Percentiles rank a stretch among this genome's conserved stretches.
phyloP scores from a whole-genome alignment of 2,329 filamentous ascomycete species.

The Tolypocladium guangdongense region DNA sequence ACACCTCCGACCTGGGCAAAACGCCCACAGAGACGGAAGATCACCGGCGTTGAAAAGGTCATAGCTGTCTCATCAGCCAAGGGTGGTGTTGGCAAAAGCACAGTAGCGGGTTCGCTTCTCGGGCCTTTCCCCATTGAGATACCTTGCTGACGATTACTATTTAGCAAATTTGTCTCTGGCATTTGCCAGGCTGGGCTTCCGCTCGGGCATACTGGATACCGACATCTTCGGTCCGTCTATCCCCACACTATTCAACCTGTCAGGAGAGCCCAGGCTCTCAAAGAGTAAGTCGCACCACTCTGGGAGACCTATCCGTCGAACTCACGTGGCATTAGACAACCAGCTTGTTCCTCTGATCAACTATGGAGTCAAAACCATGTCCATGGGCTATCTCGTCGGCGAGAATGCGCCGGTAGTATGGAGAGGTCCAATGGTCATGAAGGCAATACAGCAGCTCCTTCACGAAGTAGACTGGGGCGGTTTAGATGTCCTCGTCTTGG shows the following conservation, averaged over 20 bases:
- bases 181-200: conserved; percentile 70
- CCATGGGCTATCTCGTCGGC: conserved; percentile 86
- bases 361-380: conserved; percentile 97
- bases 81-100: conserved; percentile 96
- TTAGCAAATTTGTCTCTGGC: conserved; percentile 73
- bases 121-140: background rate
- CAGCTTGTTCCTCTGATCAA: conserved; percentile 80
- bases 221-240: conserved; percentile 97
- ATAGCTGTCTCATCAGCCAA: conserved; percentile 96
- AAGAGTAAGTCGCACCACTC: conserved; percentile 39
- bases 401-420: conserved; percentile 80
- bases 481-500: conserved; percentile 78
- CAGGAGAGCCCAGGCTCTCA: conserved; percentile 67
- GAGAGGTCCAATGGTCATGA: conserved; percentile 96
- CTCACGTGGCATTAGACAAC: conserved; percentile 42
- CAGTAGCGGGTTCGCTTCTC: conserved; percentile 60
- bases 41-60: conserved; percentile 79
- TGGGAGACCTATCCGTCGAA: background rate
- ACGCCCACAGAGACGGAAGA: conserved; percentile 68
- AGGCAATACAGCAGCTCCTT: conserved; percentile 87
- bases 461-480: conserved; percentile 92
- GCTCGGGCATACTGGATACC: conserved; percentile 81
- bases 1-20: conserved; percentile 48
- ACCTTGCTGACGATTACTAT: background rate
- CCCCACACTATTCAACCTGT: conserved; percentile 76